These are phyloP conservation scores for Jackrogersella multiformis DNA, from an alignment of 495 filamentous ascomycete species.

Conservation along the genomic window DNA sequence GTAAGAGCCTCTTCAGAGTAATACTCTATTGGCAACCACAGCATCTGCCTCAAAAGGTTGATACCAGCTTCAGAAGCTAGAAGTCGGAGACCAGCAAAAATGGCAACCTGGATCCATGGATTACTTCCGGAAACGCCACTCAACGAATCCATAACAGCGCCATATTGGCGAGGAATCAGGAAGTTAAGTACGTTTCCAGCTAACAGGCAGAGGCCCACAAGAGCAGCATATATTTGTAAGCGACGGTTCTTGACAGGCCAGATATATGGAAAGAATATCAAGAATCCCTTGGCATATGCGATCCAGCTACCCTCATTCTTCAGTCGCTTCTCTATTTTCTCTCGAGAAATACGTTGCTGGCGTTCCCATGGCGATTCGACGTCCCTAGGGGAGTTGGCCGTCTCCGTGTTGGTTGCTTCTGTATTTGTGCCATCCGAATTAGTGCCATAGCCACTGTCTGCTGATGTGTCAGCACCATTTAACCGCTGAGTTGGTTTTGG, in stretches of 20 bases:
- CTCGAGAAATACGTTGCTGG: conserved; percentile 58
- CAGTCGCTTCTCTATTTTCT: conserved; percentile 65
- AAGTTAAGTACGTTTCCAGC: conserved; percentile 69
- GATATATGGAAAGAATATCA: conserved; percentile 70
- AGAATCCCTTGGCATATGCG: conserved; percentile 68
- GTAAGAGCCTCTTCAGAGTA: conserved; percentile 69
- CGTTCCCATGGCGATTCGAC: conserved; percentile 60
- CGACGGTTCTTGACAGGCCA: conserved; percentile 67
- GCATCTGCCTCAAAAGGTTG: conserved; percentile 61
- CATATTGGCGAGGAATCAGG: conserved; percentile 72
- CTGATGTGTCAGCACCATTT: conserved; percentile 38
- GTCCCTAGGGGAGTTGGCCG: conserved; percentile 49
- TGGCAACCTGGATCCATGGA: conserved; percentile 63
- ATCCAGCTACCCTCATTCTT: conserved; percentile 71
- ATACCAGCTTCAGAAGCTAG: conserved; percentile 66
- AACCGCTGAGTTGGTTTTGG: conserved; percentile 45
- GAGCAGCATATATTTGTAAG: conserved; percentile 64
- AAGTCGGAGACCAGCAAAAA: conserved; percentile 65
- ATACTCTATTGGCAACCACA: conserved; percentile 74
- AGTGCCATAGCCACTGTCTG: conserved; percentile 57
- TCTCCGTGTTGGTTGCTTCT: conserved; percentile 44
- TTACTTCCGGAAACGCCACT: conserved; percentile 50
- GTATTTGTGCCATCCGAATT: conserved; percentile 52
- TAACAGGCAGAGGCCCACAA: conserved; percentile 70
- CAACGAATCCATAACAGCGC: conserved; percentile 68